Conservation (phyloP, 176 grass and related monocot genomes). For the Juncus effusus region DNA sequence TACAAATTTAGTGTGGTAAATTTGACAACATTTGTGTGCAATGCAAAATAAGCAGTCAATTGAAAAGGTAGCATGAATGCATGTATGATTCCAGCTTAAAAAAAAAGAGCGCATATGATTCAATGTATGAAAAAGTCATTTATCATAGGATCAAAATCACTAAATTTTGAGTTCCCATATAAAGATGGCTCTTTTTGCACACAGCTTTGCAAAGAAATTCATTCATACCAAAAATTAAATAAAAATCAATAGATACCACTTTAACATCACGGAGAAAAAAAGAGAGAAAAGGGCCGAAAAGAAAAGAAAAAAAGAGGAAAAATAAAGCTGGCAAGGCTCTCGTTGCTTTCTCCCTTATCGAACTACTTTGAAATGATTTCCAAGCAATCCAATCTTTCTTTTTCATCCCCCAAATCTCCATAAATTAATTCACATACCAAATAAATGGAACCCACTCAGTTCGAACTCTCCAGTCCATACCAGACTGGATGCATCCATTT, state of each 20-base stretch:
- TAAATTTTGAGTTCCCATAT: constrained; percentile 22
- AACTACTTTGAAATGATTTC: constrained; percentile 45
- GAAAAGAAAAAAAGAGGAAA: constrained; percentile 9
- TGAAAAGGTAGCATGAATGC: constrained; percentile 25
- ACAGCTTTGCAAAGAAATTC: constrained; percentile 20
- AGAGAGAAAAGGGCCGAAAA: constrained; percentile 12
- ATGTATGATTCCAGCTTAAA: too few relatives aligned
- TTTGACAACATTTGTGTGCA: too few relatives aligned
- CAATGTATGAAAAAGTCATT: too few relatives aligned
- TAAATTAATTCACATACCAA: not conserved
- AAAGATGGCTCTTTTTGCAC: constrained; percentile 15
- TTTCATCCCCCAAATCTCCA: constrained; percentile 2
- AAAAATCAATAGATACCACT: constrained; percentile 11
- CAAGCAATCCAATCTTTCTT: constrained; percentile 51
- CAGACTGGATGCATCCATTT: not conserved
- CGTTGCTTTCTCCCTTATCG: not conserved
- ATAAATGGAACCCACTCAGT: not conserved
- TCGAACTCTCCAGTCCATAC: not conserved
- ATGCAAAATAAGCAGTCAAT: not conserved
- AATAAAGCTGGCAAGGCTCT: constrained; percentile 28
- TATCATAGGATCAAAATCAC: constrained; percentile 16
- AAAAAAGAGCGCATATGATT: too few relatives aligned
- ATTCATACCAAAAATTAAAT: constrained; percentile 20
- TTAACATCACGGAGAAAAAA: constrained; percentile 15
- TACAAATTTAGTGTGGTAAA: too few relatives aligned